A percentile compares a stretch with the other conserved stretches of the same genome.
Evolutionary conservation across 805 yeast genomes (phyloP).

Genomic region (Zygosaccharomyces lentus): DNA sequence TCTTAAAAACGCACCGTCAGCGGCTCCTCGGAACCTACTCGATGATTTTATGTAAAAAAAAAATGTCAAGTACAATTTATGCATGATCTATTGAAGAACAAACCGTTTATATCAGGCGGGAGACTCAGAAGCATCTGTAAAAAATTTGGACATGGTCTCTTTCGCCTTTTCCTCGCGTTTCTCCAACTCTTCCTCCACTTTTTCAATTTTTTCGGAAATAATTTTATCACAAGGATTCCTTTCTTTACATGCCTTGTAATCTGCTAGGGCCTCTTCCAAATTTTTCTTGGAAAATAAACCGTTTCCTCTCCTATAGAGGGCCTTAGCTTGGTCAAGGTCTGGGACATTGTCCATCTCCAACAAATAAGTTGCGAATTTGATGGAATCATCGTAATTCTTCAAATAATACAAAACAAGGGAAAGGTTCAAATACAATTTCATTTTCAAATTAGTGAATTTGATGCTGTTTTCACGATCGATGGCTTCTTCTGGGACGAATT

Average conservation of each 20-base stretch:
- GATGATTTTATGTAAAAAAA: constrained; percentile 33
- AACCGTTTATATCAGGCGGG: neutral
- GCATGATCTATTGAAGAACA: neutral
- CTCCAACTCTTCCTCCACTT: constrained; percentile 40
- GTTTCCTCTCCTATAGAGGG: constrained; percentile 52
- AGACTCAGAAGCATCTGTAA: constrained; percentile 29
- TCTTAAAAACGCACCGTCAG: neutral
- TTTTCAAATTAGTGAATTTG: constrained; percentile 46
- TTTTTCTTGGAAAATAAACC: constrained; percentile 43
- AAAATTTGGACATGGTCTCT: constrained; percentile 60
- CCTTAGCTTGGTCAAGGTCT: constrained; percentile 51
- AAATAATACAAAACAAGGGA: constrained; percentile 51
- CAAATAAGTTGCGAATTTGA: constrained; percentile 52
- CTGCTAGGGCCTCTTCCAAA: constrained; percentile 46
- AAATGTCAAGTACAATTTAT: neutral
- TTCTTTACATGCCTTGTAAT: constrained; percentile 42
- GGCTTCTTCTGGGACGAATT: constrained; percentile 65
- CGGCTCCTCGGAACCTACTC: constrained; percentile 26
- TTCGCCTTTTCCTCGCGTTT: constrained; percentile 47
- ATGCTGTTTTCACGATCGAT: constrained; percentile 48
- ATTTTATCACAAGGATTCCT: constrained; percentile 47
- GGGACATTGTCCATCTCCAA: constrained; percentile 45
- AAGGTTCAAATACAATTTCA: constrained; percentile 46
- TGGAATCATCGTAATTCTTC: constrained; percentile 45
- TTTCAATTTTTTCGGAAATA: constrained; percentile 43